Percentiles rank a stretch among this genome's conserved stretches.
Conservation (phyloP, 495 filamentous ascomycete species). For the Lichenothelia convexa region DNA sequence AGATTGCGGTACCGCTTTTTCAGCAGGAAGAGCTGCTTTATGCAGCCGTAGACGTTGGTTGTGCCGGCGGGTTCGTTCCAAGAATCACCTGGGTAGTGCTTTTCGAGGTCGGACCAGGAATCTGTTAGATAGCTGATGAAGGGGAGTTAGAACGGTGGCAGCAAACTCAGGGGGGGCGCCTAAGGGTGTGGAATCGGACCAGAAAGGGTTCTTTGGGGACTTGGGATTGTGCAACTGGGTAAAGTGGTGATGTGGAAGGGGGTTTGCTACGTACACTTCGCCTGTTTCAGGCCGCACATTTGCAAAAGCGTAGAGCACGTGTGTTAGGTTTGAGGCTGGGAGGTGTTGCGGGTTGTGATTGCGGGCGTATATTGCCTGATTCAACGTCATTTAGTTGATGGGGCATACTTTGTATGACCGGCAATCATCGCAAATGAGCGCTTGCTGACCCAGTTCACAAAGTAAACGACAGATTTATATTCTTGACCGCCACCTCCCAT, state of each 20-base stretch:
- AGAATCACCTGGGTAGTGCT: conserved; percentile 71
- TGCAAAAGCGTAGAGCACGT: conserved; percentile 82
- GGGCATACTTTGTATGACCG: conserved; percentile 60
- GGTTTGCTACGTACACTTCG: conserved; percentile 44
- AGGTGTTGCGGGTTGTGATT: conserved; percentile 76
- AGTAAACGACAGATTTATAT: conserved; percentile 64
- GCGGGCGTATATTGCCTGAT: conserved; percentile 67
- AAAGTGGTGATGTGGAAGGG: not conserved
- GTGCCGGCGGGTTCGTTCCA: conserved; percentile 41
- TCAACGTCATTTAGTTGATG: conserved; percentile 1
- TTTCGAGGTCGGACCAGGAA: conserved; percentile 65
- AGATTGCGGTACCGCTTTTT: conserved; percentile 78
- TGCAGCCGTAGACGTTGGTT: conserved; percentile 57
- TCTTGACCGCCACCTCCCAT: conserved; percentile 19
- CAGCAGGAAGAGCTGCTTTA: conserved; percentile 84
- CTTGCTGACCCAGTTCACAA: conserved; percentile 51
- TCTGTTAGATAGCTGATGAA: conserved; percentile 63
- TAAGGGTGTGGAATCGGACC: no score
- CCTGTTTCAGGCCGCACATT: conserved; percentile 60
- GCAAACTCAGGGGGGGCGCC: not conserved
- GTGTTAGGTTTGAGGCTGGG: conserved; percentile 72
- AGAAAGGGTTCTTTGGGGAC: conserved; percentile 2
- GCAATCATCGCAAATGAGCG: not conserved
- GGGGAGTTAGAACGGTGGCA: not conserved
- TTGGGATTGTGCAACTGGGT: not conserved